phyloP scores from a whole-genome alignment of 305 asterid genomes.

The Fraxinus sp. region DNA sequence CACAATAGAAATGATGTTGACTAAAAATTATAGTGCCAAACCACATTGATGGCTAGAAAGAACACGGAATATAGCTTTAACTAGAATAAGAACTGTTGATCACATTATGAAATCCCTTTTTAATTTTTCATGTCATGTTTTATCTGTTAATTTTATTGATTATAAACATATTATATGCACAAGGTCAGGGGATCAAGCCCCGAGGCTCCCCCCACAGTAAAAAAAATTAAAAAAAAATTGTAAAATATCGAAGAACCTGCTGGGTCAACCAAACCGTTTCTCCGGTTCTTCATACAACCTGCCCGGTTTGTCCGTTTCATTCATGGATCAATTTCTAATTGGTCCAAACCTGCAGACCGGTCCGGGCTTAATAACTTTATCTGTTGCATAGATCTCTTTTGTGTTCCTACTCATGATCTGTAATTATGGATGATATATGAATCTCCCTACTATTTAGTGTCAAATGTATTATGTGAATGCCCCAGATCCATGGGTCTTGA shows the following conservation, averaged over 20 bases:
- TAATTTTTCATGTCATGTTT: background rate
- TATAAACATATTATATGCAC: background rate
- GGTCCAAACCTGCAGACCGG: background rate
- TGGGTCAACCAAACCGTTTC: background rate
- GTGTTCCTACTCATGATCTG: background rate
- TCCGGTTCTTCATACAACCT: background rate
- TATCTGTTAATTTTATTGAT: background rate
- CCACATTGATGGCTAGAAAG: background rate
- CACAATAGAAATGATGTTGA: background rate
- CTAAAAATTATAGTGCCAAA: background rate
- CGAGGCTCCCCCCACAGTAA: background rate
- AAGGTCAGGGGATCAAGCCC: background rate
- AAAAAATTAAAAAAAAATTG: too few species aligned
- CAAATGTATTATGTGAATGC: too few species aligned
- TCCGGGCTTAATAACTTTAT: background rate
- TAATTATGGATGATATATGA: background rate
- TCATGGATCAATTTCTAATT: background rate
- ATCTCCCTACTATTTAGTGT: background rate
- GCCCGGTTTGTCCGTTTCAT: background rate
- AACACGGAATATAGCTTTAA: background rate
- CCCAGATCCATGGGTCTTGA: too few species aligned
- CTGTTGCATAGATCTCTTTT: background rate
- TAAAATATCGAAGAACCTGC: background rate
- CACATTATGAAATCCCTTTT: background rate
- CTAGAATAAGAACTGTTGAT: background rate